Evolutionary conservation across 805 yeast species (phyloP).

Genomic region (Hanseniaspora pseudoguilliermondii): DNA sequence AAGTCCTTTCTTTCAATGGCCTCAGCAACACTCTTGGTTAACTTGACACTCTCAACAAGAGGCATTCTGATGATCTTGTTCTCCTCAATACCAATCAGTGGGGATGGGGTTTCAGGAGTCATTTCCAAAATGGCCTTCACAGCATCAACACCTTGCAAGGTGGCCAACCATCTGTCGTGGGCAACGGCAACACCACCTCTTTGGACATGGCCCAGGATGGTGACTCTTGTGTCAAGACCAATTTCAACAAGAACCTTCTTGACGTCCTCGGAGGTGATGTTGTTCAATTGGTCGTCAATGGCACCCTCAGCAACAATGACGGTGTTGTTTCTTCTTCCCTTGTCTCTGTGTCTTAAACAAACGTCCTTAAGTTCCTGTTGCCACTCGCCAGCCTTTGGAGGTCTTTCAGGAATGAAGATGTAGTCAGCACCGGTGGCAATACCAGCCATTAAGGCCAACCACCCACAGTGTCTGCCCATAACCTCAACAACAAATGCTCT

Average conservation of each 20-base stretch:
- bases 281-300: conserved; percentile 51
- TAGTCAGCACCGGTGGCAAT: conserved; percentile 70
- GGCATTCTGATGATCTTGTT: conserved; percentile 57
- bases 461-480: conserved; percentile 85
- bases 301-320: conserved; percentile 83
- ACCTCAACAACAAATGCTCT: conserved; percentile 77
- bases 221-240: conserved; percentile 65
- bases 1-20: conserved; percentile 57
- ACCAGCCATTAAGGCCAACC: conserved; percentile 76
- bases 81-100: conserved; percentile 63
- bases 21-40: conserved; percentile 59
- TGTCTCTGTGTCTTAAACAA: conserved; percentile 48
- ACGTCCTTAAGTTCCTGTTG: conserved; percentile 52
- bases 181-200: conserved; percentile 78
- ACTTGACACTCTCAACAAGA: conserved; percentile 56
- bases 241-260: conserved; percentile 50
- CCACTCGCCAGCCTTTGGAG: conserved; percentile 55
- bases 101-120: conserved; percentile 62
- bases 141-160: conserved; percentile 73
- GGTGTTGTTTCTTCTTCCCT: conserved; percentile 66
- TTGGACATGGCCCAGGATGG: conserved; percentile 70
- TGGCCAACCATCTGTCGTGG: conserved; percentile 56
- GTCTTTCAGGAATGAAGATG: conserved; percentile 69
- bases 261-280: conserved; percentile 54
- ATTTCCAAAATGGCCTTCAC: conserved; percentile 59